Base-by-base conservation (phyloP, 1,284 basidiomycete genomes). In the Pseudozyma tsukubaensis region DNA sequence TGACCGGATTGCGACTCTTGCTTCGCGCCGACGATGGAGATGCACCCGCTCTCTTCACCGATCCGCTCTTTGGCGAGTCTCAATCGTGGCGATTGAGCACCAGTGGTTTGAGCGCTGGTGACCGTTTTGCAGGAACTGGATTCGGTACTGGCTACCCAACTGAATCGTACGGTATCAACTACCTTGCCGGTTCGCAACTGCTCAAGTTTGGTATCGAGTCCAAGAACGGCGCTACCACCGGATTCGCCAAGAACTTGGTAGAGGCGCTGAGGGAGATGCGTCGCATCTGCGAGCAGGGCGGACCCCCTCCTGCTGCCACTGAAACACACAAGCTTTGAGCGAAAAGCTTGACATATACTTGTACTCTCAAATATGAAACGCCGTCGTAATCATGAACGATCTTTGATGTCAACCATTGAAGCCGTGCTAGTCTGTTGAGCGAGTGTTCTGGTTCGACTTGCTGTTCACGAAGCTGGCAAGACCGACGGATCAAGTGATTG, bases 121-220 rank as follows among this genome's bases (percentile, higher is more conserved):
- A 91, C 78, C 88, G 92, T 53, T 97, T 98, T 86, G 89, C 90
- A 54, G 96, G 95, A 1, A 97, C 94, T 8, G 95, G 94, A 87
- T 91, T 85, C 74, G 89, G 86, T 70, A 65, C 36, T 40, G 76
- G 83, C 52, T 80, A 78, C 59, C 70, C 77, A 6, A 51, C 56
- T 21, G 78, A 79, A 37, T 78, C 72, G 42, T 75, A 76, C 54
- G 74, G 79, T 12, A 79, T 76, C 64, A 80, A 79, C 61, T 75
- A 98, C 85, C 88, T 97, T 69, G 90, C 92, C 61, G 94, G 91
- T 16, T 89, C 91, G 14, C 87, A 91, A 57, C 86, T 91, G 70
- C 89, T 98, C 86, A 97, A 95, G 86, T 96, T 98, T 86, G 96
- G 96, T 2, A 91, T 98, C 82, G 95, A 98, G 86, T 92, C 91